Evolutionary conservation across 2,329 filamentous ascomycete species (phyloP), one percentile per base, ranked within the genome.

Genomic region (Nothomitra cinnamomea): DNA sequence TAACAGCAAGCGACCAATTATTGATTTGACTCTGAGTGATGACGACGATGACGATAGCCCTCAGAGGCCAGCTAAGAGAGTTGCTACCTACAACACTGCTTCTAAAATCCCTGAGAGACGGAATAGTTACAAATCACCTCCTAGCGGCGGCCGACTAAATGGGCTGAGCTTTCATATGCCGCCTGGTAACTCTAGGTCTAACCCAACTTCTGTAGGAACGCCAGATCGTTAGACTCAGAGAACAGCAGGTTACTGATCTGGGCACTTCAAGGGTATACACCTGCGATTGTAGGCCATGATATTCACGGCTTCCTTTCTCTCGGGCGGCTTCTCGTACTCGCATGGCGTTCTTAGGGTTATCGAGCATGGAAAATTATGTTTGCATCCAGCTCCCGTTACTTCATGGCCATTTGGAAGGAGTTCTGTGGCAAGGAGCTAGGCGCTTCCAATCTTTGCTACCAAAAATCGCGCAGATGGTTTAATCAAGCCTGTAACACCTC

Each of bases 1-100:
- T 15, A 69, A 65, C 45, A 78, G 62, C 71, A 13, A 67, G 68
- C 28, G 63, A 69, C 17, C 66, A 69, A 56, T 77, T n/a, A 76
- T 77, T 56, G 75, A 78, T 58, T 63, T 78, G 41, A 77, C 74
- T 2, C 66, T 69, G 13, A 76, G 72, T 53, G 69, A 71, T 15
- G 72, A 76, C 42, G 70, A 72, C 40, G 67, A 67, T 8, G 70
- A 63, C 40, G 67, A 67, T 7, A 70, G 63, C 7, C 48, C 61
- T n/a, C 56, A 58, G 36, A 61, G 62, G 54, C 54, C 60, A 25
- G 59, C 62, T 5, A 69, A 69, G 56, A 58, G 63, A 41, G 63
- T 62, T 51, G 19, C 41, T 7, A 40, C 21, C n/a, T 24, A 41
- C 32, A 17, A n/a, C 8, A 47, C 32, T n/a, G 10, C 22, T n/a